A percentile compares a stretch with the other conserved stretches of the same genome.
phyloP scores from a whole-genome alignment of 1,284 basidiomycete species.

The Cryptococcus hybrid region DNA sequence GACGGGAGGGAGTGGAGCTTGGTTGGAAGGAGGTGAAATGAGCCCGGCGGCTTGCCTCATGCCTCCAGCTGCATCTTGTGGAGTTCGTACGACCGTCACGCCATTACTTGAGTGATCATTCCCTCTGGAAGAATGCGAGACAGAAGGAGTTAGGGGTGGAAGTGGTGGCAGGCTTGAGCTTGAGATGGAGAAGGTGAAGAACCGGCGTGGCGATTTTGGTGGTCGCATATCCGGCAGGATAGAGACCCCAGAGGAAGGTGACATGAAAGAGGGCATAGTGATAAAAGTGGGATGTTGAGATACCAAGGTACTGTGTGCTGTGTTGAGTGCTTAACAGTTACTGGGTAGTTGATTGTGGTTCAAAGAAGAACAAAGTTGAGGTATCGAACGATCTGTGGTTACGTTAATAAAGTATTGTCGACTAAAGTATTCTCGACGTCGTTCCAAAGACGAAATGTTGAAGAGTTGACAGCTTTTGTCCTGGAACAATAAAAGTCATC shows the following conservation, averaged over 20 bases:
- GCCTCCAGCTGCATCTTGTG: slow-evolving; percentile 24
- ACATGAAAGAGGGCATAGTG: neutral
- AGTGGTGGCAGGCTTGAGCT: neutral
- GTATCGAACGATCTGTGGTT: neutral
- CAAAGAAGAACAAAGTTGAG: neutral
- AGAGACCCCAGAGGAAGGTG: slow-evolving; percentile 1
- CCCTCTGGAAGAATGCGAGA: neutral
- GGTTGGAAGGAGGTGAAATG: neutral
- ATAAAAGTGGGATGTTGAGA: neutral
- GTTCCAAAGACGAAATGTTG: no score
- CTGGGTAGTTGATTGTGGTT: neutral
- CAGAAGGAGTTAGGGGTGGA: neutral
- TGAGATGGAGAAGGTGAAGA: slow-evolving; percentile 9
- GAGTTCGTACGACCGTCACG: slow-evolving; percentile 28
- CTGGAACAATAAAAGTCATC: no score
- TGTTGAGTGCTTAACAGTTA: neutral
- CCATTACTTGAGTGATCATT: slow-evolving; percentile 3
- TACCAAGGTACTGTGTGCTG: neutral
- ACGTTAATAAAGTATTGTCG: no score
- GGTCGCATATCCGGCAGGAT: slow-evolving; percentile 8
- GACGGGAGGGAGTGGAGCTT: neutral
- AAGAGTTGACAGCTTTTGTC: no score
- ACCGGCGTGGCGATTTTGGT: slow-evolving; percentile 20
- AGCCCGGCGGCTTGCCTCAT: slow-evolving; percentile 11
- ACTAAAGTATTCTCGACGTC: no score